A percentile compares a stretch with the other conserved stretches of the same genome.
These are phyloP conservation scores for Ogataea methanolica DNA, from an alignment of 805 yeast species.

Conservation along the genomic window DNA sequence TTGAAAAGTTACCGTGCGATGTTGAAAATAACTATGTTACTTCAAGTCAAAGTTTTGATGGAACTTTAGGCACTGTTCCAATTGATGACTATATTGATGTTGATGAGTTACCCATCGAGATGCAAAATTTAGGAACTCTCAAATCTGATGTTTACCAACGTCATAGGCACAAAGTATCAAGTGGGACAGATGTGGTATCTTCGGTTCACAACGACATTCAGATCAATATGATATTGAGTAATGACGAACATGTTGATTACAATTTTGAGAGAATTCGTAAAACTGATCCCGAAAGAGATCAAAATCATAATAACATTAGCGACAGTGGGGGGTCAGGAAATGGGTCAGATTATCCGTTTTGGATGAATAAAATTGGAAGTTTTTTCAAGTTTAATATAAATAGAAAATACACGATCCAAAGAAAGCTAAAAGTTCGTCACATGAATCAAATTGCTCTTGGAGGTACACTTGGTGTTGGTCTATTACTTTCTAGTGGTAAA, in stretches of 20 bases:
- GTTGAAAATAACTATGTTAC: background rate
- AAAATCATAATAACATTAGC: background rate
- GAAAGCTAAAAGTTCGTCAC: conserved; percentile 62
- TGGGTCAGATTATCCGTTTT: too few species aligned
- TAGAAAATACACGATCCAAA: conserved; percentile 37
- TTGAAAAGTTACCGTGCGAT: background rate
- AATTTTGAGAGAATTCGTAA: conserved; percentile 19
- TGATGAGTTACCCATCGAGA: conserved; percentile 27
- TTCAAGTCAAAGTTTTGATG: conserved; percentile 2
- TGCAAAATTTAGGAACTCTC: conserved; percentile 12
- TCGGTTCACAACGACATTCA: conserved; percentile 3
- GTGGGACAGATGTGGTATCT: background rate
- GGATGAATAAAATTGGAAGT: background rate
- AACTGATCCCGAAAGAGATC: conserved; percentile 7
- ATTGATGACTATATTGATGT: conserved; percentile 28
- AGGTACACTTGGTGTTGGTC: conserved; percentile 76
- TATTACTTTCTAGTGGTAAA: conserved; percentile 65
- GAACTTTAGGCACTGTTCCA: conserved; percentile 14
- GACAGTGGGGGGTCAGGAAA: background rate
- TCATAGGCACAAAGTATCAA: background rate
- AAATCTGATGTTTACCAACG: background rate
- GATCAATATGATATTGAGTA: conserved; percentile 27
- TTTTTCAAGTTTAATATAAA: conserved; percentile 11
- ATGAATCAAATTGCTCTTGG: conserved; percentile 76
- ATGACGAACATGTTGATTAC: conserved; percentile 28